phyloP scores from a whole-genome alignment of 176 grass and related monocot species.

The Guadua angustifolia region DNA sequence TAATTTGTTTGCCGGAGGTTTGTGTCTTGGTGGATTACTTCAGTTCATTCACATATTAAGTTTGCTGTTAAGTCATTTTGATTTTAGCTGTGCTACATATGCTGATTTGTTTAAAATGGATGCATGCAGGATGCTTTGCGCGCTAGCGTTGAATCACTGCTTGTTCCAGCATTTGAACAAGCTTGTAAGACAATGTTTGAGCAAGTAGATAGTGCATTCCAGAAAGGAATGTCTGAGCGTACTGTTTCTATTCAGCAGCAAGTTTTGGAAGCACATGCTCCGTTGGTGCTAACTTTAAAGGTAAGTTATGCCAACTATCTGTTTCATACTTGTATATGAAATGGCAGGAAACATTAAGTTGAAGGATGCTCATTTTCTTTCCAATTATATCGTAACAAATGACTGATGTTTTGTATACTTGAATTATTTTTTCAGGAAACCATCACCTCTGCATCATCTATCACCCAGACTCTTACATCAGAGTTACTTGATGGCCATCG shows the following conservation, averaged over 20 bases:
- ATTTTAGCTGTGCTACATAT: constrained; percentile 23
- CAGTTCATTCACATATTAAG: neutral
- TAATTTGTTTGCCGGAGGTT: neutral
- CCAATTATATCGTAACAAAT: constrained; percentile 10
- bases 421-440: constrained; percentile 63
- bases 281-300: constrained; percentile 82
- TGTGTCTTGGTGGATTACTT: constrained; percentile 15
- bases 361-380: constrained; percentile 21
- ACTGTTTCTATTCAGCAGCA: constrained; percentile 84
- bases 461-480: constrained; percentile 76
- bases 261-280: constrained; percentile 79
- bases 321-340: constrained; percentile 27
- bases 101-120: constrained; percentile 40
- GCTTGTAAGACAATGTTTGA: constrained; percentile 96
- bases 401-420: constrained; percentile 17
- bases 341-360: constrained; percentile 15
- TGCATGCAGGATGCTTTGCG: constrained; percentile 80
- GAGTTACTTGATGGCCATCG: constrained; percentile 89
- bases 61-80: constrained; percentile 14
- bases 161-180: constrained; percentile 94
- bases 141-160: constrained; percentile 67
- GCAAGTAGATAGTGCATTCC: constrained; percentile 90
- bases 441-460: constrained; percentile 80
- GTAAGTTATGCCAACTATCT: constrained; percentile 35
- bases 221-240: constrained; percentile 97